A percentile compares a stretch with the other conserved stretches of the same genome.
phyloP scores from a whole-genome alignment of 805 yeast species.

The Ogataea glucozyma region DNA sequence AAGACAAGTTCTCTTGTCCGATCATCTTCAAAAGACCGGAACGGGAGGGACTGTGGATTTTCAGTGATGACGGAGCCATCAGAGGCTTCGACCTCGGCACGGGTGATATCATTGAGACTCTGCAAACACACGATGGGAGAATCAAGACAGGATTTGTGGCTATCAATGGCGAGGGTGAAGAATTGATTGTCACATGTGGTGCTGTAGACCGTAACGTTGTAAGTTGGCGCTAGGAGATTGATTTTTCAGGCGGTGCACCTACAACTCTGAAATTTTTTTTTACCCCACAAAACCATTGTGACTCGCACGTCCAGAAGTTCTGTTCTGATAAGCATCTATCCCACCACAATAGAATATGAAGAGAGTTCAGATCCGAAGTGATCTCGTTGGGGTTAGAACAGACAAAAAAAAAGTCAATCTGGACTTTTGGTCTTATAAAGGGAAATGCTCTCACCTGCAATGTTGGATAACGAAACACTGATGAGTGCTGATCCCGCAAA shows the following conservation, averaged over 20 bases:
- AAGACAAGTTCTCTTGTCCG: slow-evolving; percentile 63
- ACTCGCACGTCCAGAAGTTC: neutral
- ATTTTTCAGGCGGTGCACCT: neutral
- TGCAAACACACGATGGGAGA: slow-evolving; percentile 44
- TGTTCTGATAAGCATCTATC: slow-evolving; percentile 6
- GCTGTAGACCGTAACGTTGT: slow-evolving; percentile 42
- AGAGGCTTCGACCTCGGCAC: slow-evolving; percentile 57
- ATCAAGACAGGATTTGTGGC: slow-evolving; percentile 45
- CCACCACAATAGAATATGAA: slow-evolving; percentile 2
- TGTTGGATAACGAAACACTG: neutral
- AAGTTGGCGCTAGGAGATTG: slow-evolving; percentile 32
- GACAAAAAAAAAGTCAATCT: neutral
- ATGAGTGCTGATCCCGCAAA: neutral
- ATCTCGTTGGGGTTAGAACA: slow-evolving; percentile 1
- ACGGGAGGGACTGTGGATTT: slow-evolving; percentile 58
- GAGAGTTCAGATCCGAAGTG: neutral
- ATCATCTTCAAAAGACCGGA: slow-evolving; percentile 35
- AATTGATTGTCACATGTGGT: slow-evolving; percentile 51
- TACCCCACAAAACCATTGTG: slow-evolving; percentile 7
- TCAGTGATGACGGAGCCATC: slow-evolving; percentile 67
- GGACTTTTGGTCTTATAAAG: neutral
- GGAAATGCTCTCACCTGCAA: neutral
- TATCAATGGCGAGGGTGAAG: slow-evolving; percentile 31
- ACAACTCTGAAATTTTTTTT: too few species aligned
- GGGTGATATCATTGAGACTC: slow-evolving; percentile 37